Evolutionary conservation across 768 basidiomycete species (phyloP).

Genomic region (Rubroboletus pulcherrimus): DNA sequence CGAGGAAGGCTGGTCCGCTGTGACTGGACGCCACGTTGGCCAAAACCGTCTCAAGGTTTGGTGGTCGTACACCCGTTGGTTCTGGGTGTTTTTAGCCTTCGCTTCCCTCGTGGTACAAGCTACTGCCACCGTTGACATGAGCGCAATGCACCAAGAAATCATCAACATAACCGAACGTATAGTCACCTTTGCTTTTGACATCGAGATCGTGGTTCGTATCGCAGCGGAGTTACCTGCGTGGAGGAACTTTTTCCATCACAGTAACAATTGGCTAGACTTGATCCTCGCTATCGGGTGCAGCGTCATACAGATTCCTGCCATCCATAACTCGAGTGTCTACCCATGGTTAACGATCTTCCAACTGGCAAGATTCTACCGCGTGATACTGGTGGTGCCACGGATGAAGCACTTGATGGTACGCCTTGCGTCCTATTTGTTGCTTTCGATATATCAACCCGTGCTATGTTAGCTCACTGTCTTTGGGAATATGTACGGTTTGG

Average conservation of each 20-base stretch:
- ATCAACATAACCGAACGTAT: conserved; percentile 67
- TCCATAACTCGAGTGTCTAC: conserved; percentile 62
- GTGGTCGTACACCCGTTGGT: conserved; percentile 58
- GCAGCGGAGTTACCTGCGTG: conserved; percentile 74
- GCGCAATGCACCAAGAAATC: conserved; percentile 40
- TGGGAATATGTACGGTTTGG: conserved; percentile 86
- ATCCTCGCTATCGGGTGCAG: conserved; percentile 70
- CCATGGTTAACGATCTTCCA: conserved; percentile 91
- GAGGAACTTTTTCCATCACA: conserved; percentile 64
- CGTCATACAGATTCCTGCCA: conserved; percentile 80
- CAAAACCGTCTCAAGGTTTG: conserved; percentile 51
- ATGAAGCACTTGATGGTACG: conserved; percentile 84
- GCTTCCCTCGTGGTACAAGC: conserved; percentile 71
- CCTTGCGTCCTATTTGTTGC: neutral
- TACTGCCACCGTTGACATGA: conserved; percentile 53
- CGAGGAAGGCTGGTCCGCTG: conserved; percentile 59
- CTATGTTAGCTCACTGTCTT: conserved; percentile 71
- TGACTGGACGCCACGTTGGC: conserved; percentile 41
- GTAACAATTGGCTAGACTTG: conserved; percentile 70
- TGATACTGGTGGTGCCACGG: conserved; percentile 83
- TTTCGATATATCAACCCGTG: conserved; percentile 5
- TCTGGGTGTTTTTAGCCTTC: conserved; percentile 75
- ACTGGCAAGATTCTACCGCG: conserved; percentile 83
- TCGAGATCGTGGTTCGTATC: conserved; percentile 81
- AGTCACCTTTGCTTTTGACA: conserved; percentile 79